Percentiles rank a stretch among this genome's conserved stretches.
Conservation (phyloP, 306 rosid species). For the Cicer cuneatum region DNA sequence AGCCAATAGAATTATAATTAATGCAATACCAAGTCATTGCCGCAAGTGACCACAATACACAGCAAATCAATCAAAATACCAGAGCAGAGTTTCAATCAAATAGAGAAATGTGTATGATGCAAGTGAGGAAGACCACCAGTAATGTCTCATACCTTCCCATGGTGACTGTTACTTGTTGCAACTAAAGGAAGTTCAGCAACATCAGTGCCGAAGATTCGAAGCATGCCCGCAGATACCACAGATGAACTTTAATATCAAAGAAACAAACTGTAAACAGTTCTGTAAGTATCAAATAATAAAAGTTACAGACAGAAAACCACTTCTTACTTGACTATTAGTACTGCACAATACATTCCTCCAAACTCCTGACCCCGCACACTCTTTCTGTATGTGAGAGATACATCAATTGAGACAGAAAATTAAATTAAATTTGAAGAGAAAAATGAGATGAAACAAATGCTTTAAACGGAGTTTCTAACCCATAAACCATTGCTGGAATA, state of each 20-base stretch:
- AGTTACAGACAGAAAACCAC: conserved; percentile 33
- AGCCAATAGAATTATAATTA: conserved; percentile 2
- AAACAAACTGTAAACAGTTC: conserved; percentile 41
- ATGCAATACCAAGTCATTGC: conserved; percentile 10
- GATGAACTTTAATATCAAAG: conserved; percentile 69
- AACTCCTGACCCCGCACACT: conserved; percentile 84
- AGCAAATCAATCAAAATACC: conserved; percentile 20
- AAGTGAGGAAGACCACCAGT: conserved; percentile 25
- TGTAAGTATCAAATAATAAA: conserved; percentile 24
- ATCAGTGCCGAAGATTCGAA: conserved; percentile 85
- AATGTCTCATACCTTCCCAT: conserved; percentile 72
- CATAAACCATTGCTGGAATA: conserved; percentile 96
- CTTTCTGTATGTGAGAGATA: conserved; percentile 61
- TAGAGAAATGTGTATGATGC: conserved; percentile 11
- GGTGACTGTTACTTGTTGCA: conserved; percentile 81
- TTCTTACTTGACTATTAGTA: conserved; percentile 83
- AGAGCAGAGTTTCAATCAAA: conserved; percentile 27
- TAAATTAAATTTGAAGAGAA: neutral
- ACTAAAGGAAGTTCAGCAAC: conserved; percentile 96
- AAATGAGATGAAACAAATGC: conserved; percentile 35
- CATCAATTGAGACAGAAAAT: conserved; percentile 20
- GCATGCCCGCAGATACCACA: conserved; percentile 88
- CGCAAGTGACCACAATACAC: conserved; percentile 13
- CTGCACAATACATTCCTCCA: conserved; percentile 94
- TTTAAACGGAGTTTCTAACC: conserved; percentile 59